Evolutionary conservation across 2,329 filamentous ascomycete genomes (phyloP), one percentile per base, ranked within the genome.

Genomic region (Arachnomyces sp.): DNA sequence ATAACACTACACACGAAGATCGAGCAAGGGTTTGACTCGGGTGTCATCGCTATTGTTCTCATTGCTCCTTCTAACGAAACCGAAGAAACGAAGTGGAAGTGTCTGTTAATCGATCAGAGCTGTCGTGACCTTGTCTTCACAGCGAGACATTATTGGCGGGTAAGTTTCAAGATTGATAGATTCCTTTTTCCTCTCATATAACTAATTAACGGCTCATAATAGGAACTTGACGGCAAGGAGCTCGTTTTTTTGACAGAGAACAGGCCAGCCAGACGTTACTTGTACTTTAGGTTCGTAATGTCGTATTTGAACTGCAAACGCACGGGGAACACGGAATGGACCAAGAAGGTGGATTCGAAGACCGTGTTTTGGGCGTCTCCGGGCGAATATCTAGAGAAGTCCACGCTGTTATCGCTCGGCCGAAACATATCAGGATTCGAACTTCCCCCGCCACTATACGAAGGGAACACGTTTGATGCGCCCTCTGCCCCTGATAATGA

Each of bases 241-340:
- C 33, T 52, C 11, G 35, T n/a, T 5, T 51, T 53, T 31, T 31
- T 44, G 7, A 43, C 38, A 8, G 36, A 47, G 3, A 48, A 49
- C 14, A 39, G 47, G 3, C 50, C 50, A 28, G 40, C 47, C 7
- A 37, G 40, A 4, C 30, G 47, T 17, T 53, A 48, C 28, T 46
- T 54, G 3, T 51, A 50, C 36, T 51, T 52, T 32, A 33, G 49
- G 5, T 54, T 47, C 31, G 25, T 54, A 1, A 46, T 51, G 14
- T 48, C 50, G 2, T 50, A 50, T 38, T 35, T 49, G 11, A 30
- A 42, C 25, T 15, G 34, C 2, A 46, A 46, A 15, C 34, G 28
- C 12, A 9, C 16, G 8, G 43, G 39, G 4, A 39, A 34, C 14
- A 8, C 32, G 7, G 20, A 41, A n/a, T 44, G 43, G 43, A 28